These are phyloP conservation scores for Fagopyrum tataricum DNA, from an alignment of 148 eudicot genomes.

Conservation along the genomic window DNA sequence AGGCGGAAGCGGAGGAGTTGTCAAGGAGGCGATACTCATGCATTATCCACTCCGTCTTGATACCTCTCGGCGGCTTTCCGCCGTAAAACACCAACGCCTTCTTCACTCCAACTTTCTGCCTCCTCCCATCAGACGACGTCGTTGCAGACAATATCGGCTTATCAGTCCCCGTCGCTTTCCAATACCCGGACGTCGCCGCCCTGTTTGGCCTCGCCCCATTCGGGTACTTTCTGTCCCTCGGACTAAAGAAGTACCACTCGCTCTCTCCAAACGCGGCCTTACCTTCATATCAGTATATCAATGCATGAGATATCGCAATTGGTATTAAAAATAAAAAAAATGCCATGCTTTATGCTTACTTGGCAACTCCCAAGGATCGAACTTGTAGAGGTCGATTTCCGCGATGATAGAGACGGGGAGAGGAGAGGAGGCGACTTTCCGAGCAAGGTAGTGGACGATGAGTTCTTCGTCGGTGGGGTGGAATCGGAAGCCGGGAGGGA, in stretches of 20 bases:
- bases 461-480: conserved; percentile 66
- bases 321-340: too few relatives aligned
- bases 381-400: conserved; percentile 57
- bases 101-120: conserved; percentile 48
- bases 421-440: conserved; percentile 39
- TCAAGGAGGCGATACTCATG: conserved; percentile 43
- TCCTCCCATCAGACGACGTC: conserved; percentile 17
- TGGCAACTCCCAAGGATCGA: conserved; percentile 66
- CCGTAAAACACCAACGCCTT: conserved; percentile 51
- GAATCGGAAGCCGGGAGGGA: conserved; percentile 54
- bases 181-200: conserved; percentile 64
- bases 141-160: conserved; percentile 32
- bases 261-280: conserved; percentile 57
- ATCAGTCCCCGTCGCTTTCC: conserved; percentile 68
- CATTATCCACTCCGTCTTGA: conserved; percentile 60
- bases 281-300: conserved; percentile 18
- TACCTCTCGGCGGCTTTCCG: conserved; percentile 51
- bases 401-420: conserved; percentile 56
- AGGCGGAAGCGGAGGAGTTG: neutral
- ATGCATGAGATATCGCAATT: neutral
- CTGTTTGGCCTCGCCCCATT: conserved; percentile 64
- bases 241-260: conserved; percentile 66
- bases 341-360: conserved; percentile 17
- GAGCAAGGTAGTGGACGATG: conserved; percentile 50
- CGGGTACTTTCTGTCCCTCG: conserved; percentile 60